Percentiles rank a stretch among this genome's conserved stretches.
These are phyloP conservation scores for Bretschneidera sinensis DNA, from an alignment of 345 rosid genomes.

Conservation along the genomic window DNA sequence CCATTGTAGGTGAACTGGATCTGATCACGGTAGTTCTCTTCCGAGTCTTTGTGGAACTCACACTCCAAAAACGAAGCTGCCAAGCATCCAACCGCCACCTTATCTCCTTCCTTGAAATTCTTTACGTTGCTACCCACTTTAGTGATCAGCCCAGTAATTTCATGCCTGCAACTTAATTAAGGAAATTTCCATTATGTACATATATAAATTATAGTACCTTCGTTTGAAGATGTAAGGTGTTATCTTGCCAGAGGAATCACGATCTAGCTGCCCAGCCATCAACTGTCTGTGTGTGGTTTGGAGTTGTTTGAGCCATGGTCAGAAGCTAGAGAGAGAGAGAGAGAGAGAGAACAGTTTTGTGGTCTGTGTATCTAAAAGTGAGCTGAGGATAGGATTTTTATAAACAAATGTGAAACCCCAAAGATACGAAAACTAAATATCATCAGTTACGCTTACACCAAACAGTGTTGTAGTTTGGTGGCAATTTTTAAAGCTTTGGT, in stretches of 20 bases:
- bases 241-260: background rate
- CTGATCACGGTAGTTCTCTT: constrained; percentile 52
- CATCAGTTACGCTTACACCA: too few species aligned
- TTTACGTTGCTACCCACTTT: constrained; percentile 50
- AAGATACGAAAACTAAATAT: too few species aligned
- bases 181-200: background rate
- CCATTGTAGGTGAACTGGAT: constrained; percentile 32
- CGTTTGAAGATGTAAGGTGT: background rate
- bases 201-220: background rate
- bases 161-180: constrained; percentile 35
- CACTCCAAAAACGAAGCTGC: constrained; percentile 45
- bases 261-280: background rate
- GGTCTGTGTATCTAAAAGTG: too few species aligned
- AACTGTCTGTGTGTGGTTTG: too few species aligned
- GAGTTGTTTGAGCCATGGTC: too few species aligned
- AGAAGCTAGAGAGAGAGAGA: too few species aligned
- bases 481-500: too few species aligned
- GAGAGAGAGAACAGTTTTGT: too few species aligned
- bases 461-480: too few species aligned
- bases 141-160: constrained; percentile 50
- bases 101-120: constrained; percentile 52
- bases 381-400: too few species aligned
- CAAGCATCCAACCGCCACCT: constrained; percentile 52
- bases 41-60: constrained; percentile 33
- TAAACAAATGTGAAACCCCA: too few species aligned